A percentile compares a stretch with the other conserved stretches of the same genome.
phyloP scores from a whole-genome alignment of 1,284 basidiomycete species.

The Tylopilus sp. region DNA sequence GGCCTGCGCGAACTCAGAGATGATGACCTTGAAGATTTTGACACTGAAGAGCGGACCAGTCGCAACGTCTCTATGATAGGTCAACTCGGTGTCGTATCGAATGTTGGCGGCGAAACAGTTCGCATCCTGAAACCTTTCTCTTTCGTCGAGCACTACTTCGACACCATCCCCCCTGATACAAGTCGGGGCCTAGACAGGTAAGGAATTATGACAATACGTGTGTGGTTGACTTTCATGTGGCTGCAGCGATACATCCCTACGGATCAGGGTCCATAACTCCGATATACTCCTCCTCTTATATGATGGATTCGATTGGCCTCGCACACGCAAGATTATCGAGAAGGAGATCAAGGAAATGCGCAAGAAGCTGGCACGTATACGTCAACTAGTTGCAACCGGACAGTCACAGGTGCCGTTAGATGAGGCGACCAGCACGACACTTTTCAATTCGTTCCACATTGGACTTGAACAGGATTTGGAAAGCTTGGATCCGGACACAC shows the following conservation, averaged over 20 bases:
- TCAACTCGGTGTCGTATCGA: conserved; percentile 51
- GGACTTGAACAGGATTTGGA: conserved; percentile 73
- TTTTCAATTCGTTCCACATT: conserved; percentile 93
- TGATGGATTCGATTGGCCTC: conserved; percentile 91
- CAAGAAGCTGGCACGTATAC: conserved; percentile 81
- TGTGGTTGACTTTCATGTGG: conserved; percentile 29
- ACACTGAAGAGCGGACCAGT: conserved; percentile 40
- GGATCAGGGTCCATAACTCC: conserved; percentile 55
- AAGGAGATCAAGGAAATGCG: conserved; percentile 86
- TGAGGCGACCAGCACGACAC: conserved; percentile 71
- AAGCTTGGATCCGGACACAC: conserved; percentile 65
- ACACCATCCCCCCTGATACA: conserved; percentile 56
- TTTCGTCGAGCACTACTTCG: conserved; percentile 69
- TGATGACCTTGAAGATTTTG: conserved; percentile 66
- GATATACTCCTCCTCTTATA: conserved; percentile 70
- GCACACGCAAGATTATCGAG: conserved; percentile 83
- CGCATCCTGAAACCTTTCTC: conserved; percentile 65
- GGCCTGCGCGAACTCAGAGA: conserved; percentile 68
- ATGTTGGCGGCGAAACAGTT: conserved; percentile 79
- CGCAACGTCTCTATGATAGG: conserved; percentile 21
- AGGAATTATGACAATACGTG: conserved; percentile 18
- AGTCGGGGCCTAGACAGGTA: conserved; percentile 46
- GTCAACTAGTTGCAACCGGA: conserved; percentile 89
- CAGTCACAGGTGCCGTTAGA: conserved; percentile 80
- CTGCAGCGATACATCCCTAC: conserved; percentile 45